A percentile compares a stretch with the other conserved stretches of the same genome.
phyloP scores from a whole-genome alignment of 2,329 filamentous ascomycete species.

The Colletotrichum higginsianum region DNA sequence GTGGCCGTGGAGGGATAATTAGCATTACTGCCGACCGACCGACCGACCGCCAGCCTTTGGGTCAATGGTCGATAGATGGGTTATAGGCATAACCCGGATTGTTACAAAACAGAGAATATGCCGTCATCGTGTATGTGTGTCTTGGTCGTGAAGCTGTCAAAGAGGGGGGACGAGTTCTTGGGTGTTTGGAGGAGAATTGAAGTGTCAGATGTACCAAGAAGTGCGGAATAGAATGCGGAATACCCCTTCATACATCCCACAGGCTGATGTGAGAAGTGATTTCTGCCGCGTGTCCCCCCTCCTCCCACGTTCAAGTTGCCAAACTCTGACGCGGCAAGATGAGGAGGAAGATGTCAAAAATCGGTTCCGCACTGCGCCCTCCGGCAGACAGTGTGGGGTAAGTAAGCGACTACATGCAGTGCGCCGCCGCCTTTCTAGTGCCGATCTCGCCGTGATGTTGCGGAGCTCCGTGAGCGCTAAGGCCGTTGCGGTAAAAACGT shows the following conservation, averaged over 20 bases:
- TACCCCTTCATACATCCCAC: neutral
- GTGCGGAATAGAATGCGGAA: neutral
- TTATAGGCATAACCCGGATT: neutral
- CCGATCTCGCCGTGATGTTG: slow-evolving; percentile 10
- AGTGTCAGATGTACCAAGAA: neutral
- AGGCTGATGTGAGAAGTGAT: neutral
- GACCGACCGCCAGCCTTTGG: neutral
- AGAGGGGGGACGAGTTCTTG: neutral
- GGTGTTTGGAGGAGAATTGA: neutral
- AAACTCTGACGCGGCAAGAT: neutral
- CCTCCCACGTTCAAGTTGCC: neutral
- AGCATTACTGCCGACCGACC: neutral
- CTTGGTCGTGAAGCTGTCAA: neutral
- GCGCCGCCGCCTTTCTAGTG: neutral
- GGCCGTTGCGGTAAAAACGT: neutral
- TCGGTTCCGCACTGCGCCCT: slow-evolving; percentile 29
- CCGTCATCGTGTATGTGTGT: neutral
- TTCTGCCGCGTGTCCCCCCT: neutral
- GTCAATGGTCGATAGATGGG: neutral
- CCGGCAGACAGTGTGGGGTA: slow-evolving; percentile 12
- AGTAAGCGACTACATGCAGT: neutral
- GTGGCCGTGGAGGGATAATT: neutral
- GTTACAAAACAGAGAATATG: slow-evolving; percentile 8
- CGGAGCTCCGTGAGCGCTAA: slow-evolving; percentile 7
- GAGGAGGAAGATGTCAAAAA: slow-evolving; percentile 8